Evolutionary conservation across 2,329 filamentous ascomycete species (phyloP).

Genomic region (Anthostomella pinea): DNA sequence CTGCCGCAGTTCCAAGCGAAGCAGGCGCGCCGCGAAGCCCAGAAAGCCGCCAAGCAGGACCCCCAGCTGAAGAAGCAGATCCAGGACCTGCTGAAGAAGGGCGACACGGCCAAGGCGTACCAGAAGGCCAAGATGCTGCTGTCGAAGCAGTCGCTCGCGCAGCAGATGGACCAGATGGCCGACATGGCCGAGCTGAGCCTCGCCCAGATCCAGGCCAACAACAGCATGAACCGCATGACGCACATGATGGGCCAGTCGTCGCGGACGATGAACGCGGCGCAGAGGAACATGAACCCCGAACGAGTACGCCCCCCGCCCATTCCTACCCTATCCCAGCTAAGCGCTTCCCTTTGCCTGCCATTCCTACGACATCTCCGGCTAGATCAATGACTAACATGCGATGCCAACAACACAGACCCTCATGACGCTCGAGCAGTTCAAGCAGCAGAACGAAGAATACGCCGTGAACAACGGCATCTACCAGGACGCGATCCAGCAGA

Average conservation of each 20-base stretch:
- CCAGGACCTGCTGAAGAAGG: slow-evolving; percentile 60
- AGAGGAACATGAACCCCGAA: slow-evolving; percentile 58
- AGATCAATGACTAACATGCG: no score
- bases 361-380: no score
- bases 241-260: slow-evolving; percentile 61
- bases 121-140: slow-evolving; percentile 63
- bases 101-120: slow-evolving; percentile 61
- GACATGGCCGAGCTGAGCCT: slow-evolving; percentile 61
- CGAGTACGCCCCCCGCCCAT: slow-evolving; percentile 45
- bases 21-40: slow-evolving; percentile 58
- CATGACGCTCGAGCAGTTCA: slow-evolving; percentile 59
- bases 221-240: slow-evolving; percentile 64
- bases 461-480: slow-evolving; percentile 71
- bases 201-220: slow-evolving; percentile 63
- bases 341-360: no score
- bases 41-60: slow-evolving; percentile 60
- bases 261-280: slow-evolving; percentile 55
- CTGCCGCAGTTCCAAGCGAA: slow-evolving; percentile 54
- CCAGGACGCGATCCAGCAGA: slow-evolving; percentile 78
- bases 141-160: slow-evolving; percentile 58
- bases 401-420: slow-evolving; percentile 55
- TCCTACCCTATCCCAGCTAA: no score
- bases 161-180: slow-evolving; percentile 63
- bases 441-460: slow-evolving; percentile 61
- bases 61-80: slow-evolving; percentile 62